These are phyloP conservation scores for Calonectria ilicicola DNA, from an alignment of 2,329 filamentous ascomycete species.

Conservation along the genomic window DNA sequence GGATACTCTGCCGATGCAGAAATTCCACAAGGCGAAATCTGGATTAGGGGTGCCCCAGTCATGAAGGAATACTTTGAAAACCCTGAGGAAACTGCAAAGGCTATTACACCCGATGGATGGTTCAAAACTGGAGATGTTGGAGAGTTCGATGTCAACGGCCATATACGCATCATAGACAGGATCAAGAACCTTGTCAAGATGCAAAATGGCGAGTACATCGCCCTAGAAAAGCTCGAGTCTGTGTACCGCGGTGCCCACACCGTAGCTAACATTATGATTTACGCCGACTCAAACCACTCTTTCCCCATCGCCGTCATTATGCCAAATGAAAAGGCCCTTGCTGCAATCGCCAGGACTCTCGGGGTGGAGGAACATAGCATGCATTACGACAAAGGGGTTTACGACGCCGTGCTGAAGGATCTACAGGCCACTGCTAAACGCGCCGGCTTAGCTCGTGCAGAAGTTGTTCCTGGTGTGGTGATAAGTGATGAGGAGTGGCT, in stretches of 20 bases:
- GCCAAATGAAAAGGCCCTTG: slow-evolving; percentile 71
- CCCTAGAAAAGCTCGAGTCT: slow-evolving; percentile 95
- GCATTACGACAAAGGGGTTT: slow-evolving; percentile 74
- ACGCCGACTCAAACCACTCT: slow-evolving; percentile 78
- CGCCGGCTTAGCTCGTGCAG: slow-evolving; percentile 75
- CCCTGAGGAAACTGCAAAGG: slow-evolving; percentile 82
- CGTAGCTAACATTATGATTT: slow-evolving; percentile 87
- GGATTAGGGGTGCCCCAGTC: slow-evolving; percentile 82
- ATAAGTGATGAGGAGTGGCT: slow-evolving; percentile 90
- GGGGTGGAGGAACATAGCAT: slow-evolving; percentile 77
- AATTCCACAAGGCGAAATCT: slow-evolving; percentile 91
- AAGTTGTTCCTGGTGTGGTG: slow-evolving; percentile 81
- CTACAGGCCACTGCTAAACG: slow-evolving; percentile 72
- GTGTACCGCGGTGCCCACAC: slow-evolving; percentile 83
- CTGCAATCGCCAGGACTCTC: slow-evolving; percentile 66
- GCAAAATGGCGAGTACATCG: slow-evolving; percentile 94
- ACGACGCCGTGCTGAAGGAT: slow-evolving; percentile 71
- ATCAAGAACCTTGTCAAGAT: slow-evolving; percentile 99
- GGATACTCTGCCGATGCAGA: slow-evolving; percentile 81
- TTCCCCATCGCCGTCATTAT: slow-evolving; percentile 86
- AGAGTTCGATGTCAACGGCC: slow-evolving; percentile 83
- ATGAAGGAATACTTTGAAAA: slow-evolving; percentile 85
- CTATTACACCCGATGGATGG: slow-evolving; percentile 87
- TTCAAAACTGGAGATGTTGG: slow-evolving; percentile 97
- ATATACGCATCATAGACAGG: slow-evolving; percentile 89